phyloP scores from a whole-genome alignment of 202 grass and related monocot genomes.

The Hordeum pubiflorum region DNA sequence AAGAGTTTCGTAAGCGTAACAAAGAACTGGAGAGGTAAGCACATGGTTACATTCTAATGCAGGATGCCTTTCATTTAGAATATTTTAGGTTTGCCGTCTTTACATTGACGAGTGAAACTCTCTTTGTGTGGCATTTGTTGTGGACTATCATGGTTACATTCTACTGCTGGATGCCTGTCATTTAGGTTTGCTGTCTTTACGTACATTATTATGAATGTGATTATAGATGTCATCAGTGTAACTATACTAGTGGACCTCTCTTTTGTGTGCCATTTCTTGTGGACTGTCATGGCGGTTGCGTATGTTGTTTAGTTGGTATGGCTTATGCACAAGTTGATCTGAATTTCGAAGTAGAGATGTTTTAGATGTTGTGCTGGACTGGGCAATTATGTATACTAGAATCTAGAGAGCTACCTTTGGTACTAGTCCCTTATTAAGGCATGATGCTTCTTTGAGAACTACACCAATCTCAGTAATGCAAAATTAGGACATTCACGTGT shows the following conservation, averaged over 20 bases:
- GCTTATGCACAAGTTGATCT: neutral
- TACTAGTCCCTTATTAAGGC: neutral
- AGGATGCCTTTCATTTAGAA: neutral
- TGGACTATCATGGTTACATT: neutral
- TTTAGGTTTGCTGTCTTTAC: neutral
- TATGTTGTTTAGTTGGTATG: neutral
- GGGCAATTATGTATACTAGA: neutral
- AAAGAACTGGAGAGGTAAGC: slow-evolving; percentile 73
- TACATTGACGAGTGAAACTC: neutral
- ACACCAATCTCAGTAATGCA: neutral
- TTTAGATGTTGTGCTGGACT: neutral
- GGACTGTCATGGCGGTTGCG: neutral
- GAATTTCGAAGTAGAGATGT: neutral
- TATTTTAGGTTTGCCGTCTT: neutral
- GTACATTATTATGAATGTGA: neutral
- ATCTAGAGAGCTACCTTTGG: neutral
- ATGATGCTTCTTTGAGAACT: neutral
- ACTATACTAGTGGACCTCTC: neutral
- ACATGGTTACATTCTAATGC: neutral
- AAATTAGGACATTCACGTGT: neutral
- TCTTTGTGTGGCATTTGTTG: no score
- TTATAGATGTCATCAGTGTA: neutral
- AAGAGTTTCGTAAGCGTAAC: slow-evolving; percentile 66
- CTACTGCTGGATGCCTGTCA: neutral
- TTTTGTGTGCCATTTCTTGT: neutral